Evolutionary conservation across 208 protist species (phyloP).

Genomic region (Trypanosoma mega): DNA sequence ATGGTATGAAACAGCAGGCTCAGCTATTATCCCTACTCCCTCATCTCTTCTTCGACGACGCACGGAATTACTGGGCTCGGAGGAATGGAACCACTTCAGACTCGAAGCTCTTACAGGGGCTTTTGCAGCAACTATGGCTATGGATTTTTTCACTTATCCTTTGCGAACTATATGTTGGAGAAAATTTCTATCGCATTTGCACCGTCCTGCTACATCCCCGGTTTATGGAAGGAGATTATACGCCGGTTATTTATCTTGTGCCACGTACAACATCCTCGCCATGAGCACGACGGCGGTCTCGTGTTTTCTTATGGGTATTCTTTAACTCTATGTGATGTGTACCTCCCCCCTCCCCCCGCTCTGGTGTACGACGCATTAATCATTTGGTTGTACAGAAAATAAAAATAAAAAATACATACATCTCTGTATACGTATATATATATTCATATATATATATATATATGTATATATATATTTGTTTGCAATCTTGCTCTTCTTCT

Average conservation of each 20-base stretch:
- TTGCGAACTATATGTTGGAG: slow-evolving; percentile 31
- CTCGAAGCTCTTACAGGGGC: slow-evolving; percentile 64
- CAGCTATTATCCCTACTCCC: slow-evolving; percentile 64
- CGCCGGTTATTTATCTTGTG: slow-evolving; percentile 65
- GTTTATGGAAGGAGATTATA: slow-evolving; percentile 51
- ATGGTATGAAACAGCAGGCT: slow-evolving; percentile 74
- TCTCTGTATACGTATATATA: slow-evolving; percentile 13
- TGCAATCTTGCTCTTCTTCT: slow-evolving; percentile 16
- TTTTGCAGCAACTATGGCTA: slow-evolving; percentile 41
- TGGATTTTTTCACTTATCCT: slow-evolving; percentile 53
- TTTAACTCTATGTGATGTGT: slow-evolving; percentile 5
- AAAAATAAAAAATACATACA: too few species aligned
- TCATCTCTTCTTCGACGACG: slow-evolving; percentile 69
- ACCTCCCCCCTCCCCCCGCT: neutral
- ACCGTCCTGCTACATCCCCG: slow-evolving; percentile 40
- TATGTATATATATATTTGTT: neutral
- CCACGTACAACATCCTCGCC: slow-evolving; percentile 51
- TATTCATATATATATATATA: slow-evolving; percentile 12
- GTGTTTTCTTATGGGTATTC: slow-evolving; percentile 25
- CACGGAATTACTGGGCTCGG: slow-evolving; percentile 39
- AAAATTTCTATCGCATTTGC: slow-evolving; percentile 40
- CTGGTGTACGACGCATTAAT: neutral
- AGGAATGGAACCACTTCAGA: slow-evolving; percentile 54
- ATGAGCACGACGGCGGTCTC: slow-evolving; percentile 34
- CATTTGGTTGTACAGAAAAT: too few species aligned